A percentile compares a stretch with the other conserved stretches of the same genome.
Conservation (phyloP, 2,329 filamentous ascomycete genomes). For the Aschersonia sp. region DNA sequence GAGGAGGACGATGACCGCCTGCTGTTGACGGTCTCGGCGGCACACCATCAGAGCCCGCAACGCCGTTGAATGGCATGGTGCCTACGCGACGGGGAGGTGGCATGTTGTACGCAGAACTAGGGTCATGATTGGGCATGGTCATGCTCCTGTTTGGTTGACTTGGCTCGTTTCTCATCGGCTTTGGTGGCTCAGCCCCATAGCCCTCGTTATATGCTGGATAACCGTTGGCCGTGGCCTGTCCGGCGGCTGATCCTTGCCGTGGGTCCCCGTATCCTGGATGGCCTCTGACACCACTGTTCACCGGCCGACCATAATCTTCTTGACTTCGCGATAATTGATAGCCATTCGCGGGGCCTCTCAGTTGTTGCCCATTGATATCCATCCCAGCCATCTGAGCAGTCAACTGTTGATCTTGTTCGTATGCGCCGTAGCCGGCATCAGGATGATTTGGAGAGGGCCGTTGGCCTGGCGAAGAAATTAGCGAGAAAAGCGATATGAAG, state of each 20-base stretch:
- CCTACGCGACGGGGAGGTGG: conserved; percentile 23
- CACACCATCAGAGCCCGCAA: conserved; percentile 24
- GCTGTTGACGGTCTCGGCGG: conserved; percentile 42
- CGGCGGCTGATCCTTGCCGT: conserved; percentile 13
- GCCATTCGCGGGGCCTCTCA: conserved; percentile 8
- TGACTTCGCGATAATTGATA: conserved; percentile 12
- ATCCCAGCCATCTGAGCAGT: conserved; percentile 19
- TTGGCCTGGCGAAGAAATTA: conserved; percentile 5
- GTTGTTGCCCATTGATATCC: conserved; percentile 16
- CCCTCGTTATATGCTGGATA: conserved; percentile 14
- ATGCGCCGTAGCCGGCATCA: conserved; percentile 8
- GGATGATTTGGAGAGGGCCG: conserved; percentile 8
- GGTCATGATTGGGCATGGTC: conserved; percentile 42
- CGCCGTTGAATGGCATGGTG: conserved; percentile 29
- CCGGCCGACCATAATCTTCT: conserved; percentile 12
- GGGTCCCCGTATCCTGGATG: conserved; percentile 14
- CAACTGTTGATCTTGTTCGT: conserved; percentile 16
- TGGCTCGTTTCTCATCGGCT: conserved; percentile 24
- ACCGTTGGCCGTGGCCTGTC: conserved; percentile 9
- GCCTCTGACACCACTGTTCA: conserved; percentile 10
- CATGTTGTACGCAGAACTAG: conserved; percentile 24
- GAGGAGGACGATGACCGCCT: conserved; percentile 34
- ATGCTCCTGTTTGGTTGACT: conserved; percentile 41
- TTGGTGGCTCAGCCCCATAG: conserved; percentile 12
- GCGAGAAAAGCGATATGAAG: not conserved